A percentile compares a stretch with the other conserved stretches of the same genome.
Evolutionary conservation across 371 early-diverging fungal species (phyloP).

Genomic region (Rhizopus sp.): DNA sequence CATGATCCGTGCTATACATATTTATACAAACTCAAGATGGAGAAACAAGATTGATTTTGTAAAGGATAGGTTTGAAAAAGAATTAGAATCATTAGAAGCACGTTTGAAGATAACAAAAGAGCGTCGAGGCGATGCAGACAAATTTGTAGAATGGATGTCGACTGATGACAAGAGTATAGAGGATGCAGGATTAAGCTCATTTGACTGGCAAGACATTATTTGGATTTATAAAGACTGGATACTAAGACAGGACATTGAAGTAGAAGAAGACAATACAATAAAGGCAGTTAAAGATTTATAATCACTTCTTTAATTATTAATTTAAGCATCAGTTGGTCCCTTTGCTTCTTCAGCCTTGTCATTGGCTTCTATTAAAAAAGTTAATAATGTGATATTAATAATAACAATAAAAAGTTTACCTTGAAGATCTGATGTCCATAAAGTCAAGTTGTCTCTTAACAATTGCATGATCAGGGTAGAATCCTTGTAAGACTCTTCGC

Average conservation of each 20-base stretch:
- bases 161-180: slow-evolving; percentile 1
- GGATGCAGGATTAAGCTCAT: slow-evolving; percentile 24
- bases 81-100: slow-evolving; percentile 22
- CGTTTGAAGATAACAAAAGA: slow-evolving; percentile 11
- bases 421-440: slow-evolving; percentile 97
- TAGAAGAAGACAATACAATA: slow-evolving; percentile 12
- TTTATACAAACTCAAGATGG: slow-evolving; percentile 42
- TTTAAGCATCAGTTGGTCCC: not conserved
- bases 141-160: slow-evolving; percentile 38
- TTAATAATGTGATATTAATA: not conserved
- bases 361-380: not conserved
- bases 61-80: slow-evolving; percentile 29
- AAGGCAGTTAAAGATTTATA: slow-evolving; percentile 29
- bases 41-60: slow-evolving; percentile 30
- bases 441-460: slow-evolving; percentile 98
- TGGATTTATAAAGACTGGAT: slow-evolving; percentile 39
- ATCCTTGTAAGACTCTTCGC: slow-evolving; percentile 99
- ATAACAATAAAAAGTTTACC: not conserved
- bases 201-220: slow-evolving; percentile 34
- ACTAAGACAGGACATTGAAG: slow-evolving; percentile 20
- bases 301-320: not conserved
- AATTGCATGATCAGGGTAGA: slow-evolving; percentile 99
- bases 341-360: not conserved
- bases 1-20: slow-evolving; percentile 35
- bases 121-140: slow-evolving; percentile 25